Evolutionary conservation across 2,329 filamentous ascomycete genomes (phyloP), one percentile per base, ranked within the genome.

Genomic region (Gliomastix tumulicola): DNA sequence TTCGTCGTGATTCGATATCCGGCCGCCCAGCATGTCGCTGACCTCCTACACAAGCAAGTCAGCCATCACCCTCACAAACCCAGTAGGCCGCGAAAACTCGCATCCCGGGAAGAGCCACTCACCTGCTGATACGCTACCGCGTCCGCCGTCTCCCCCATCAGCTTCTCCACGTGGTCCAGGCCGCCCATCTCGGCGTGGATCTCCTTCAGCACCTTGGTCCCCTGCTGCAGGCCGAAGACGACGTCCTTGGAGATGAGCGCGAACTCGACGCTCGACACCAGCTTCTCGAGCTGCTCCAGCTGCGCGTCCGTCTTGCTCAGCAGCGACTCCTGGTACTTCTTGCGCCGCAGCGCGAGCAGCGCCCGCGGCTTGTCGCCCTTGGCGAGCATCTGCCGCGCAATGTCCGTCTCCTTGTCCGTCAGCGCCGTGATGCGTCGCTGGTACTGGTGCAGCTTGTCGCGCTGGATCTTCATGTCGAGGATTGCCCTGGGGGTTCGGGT

Each of bases 111-210:
- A 27, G 27, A 11, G 15, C 8, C 20, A 19, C 4, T 8, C 50
- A 89, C 88, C 71, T 84, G 75, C 59, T 97, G 90, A 63, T 97
- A 97, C 21, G 87, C 87, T 49, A 87, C 77, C 7, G 88, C 90
- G 50, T 97, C 92, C 23, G 86, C 87, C 31, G 79, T 88, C 60
- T 97, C 89, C 18, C 85, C 88, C 81, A 97, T 85, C 49, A 98
- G 69, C 71, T 92, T 90, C 74, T 97, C 92, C 35, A 97, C 88
- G 44, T 84, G 81, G 50, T 95, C 89, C 43, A 98, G 68, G 3
- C 92, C 90, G 40, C 90, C 90, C 86, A 98, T 97, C 68, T 98
- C 90, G 51, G 76, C 78, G 57, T 97, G 84, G 40, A 98, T 97
- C 59, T 92, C 84, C 56, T 86, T 81, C 41, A 98, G 69, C 23